Percentiles rank a stretch among this genome's conserved stretches.
Conservation (phyloP, 805 yeast species). For the Tetrapisispora namnaoensis region DNA sequence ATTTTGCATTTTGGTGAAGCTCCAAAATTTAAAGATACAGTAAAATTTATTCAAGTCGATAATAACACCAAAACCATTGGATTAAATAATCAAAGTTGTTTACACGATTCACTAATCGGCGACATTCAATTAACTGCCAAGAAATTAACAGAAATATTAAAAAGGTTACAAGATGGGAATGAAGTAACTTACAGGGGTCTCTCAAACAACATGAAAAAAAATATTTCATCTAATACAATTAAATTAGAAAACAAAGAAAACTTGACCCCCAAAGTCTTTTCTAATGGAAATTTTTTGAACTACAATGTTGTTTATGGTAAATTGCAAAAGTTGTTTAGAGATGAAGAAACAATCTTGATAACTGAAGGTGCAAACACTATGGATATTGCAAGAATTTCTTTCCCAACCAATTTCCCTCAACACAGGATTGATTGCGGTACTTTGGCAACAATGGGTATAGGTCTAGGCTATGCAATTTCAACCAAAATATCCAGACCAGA, state of each 20-base stretch:
- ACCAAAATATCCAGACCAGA: constrained; percentile 39
- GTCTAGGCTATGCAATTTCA: constrained; percentile 60
- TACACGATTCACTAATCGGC: constrained; percentile 42
- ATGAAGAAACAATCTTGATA: constrained; percentile 34
- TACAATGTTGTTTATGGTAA: constrained; percentile 47
- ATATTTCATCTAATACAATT: constrained; percentile 12
- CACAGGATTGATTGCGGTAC: constrained; percentile 63
- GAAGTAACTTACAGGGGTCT: constrained; percentile 8
- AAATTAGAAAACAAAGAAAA: constrained; percentile 22
- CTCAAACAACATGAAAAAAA: constrained; percentile 5
- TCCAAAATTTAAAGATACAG: constrained; percentile 41
- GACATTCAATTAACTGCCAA: constrained; percentile 38
- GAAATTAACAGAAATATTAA: constrained; percentile 28
- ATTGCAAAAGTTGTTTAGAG: constrained; percentile 34
- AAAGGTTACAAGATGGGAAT: not conserved
- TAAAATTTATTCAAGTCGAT: constrained; percentile 50
- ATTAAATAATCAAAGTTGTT: constrained; percentile 29
- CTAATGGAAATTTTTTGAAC: constrained; percentile 22
- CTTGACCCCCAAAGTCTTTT: constrained; percentile 1
- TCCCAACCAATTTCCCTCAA: constrained; percentile 43
- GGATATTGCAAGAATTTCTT: constrained; percentile 59
- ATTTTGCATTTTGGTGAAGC: constrained; percentile 55
- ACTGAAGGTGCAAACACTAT: constrained; percentile 73
- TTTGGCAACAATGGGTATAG: constrained; percentile 71
- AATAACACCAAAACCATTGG: constrained; percentile 45